Conservation (phyloP, 306 rosid species). For the Pterocarpus macrocarpus region DNA sequence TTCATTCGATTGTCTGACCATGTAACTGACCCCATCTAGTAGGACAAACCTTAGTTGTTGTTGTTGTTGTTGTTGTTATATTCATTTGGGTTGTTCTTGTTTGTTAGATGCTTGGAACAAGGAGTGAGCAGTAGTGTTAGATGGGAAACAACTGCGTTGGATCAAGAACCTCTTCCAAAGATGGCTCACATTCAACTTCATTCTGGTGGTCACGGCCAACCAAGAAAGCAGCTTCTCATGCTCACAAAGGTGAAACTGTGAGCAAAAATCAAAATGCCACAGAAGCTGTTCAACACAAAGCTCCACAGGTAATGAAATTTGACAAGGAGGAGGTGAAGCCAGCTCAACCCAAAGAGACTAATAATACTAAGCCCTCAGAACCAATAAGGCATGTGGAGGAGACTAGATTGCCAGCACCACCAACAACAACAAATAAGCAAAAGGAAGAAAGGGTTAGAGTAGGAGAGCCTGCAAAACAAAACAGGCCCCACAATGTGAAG, state of each 20-base stretch:
- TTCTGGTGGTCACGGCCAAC: conserved; percentile 59
- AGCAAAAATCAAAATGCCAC: conserved; percentile 23
- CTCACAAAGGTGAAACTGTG: conserved; percentile 6
- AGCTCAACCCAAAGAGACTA: conserved; percentile 29
- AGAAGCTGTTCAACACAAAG: conserved; percentile 47
- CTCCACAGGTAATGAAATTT: conserved; percentile 67
- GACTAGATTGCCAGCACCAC: neutral
- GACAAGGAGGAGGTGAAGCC: conserved; percentile 50
- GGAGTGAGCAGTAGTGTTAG: conserved; percentile 44
- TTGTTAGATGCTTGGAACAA: conserved; percentile 38
- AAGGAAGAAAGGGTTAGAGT: conserved; percentile 33
- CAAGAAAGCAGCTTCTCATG: conserved; percentile 33
- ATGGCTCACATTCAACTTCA: conserved; percentile 46
- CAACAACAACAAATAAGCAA: neutral
- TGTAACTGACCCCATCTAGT: too few species aligned
- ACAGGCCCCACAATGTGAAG: conserved; percentile 58
- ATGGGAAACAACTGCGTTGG: conserved; percentile 93
- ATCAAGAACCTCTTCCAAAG: conserved; percentile 44
- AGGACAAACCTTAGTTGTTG: neutral
- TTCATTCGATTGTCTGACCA: too few species aligned
- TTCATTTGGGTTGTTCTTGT: neutral
- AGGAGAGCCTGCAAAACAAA: conserved; percentile 34
- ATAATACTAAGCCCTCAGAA: conserved; percentile 4
- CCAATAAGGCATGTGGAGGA: conserved; percentile 20
- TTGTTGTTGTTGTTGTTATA: neutral